phyloP scores from a whole-genome alignment of 805 yeast genomes.

The Danielia oregonensis region DNA sequence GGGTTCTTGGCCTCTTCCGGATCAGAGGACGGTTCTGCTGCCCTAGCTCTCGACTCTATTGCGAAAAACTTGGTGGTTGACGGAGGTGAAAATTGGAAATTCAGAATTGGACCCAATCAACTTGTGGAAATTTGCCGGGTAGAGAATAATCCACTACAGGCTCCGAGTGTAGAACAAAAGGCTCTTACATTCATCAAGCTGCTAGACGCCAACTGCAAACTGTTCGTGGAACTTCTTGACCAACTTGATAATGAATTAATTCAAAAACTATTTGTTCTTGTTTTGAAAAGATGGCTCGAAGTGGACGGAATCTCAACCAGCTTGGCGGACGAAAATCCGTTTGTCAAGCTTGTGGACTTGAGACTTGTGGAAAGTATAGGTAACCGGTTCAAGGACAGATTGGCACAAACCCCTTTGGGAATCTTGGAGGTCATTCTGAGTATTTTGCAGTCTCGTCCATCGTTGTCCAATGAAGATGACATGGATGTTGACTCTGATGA shows the following conservation, averaged over 20 bases:
- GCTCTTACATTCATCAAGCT: constrained; percentile 23
- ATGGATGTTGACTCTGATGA: constrained; percentile 16
- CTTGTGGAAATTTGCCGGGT: constrained; percentile 26
- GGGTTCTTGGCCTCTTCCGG: constrained; percentile 28
- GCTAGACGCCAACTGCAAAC: constrained; percentile 24
- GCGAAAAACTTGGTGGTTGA: constrained; percentile 31
- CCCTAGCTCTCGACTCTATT: constrained; percentile 23
- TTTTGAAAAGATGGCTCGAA: constrained; percentile 61
- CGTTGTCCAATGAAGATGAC: background rate
- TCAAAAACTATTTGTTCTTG: constrained; percentile 43
- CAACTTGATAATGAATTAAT: constrained; percentile 47
- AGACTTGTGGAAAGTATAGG: constrained; percentile 62
- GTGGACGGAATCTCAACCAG: constrained; percentile 9
- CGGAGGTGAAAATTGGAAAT: constrained; percentile 37
- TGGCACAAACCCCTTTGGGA: constrained; percentile 55
- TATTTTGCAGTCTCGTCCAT: constrained; percentile 27
- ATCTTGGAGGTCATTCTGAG: constrained; percentile 42
- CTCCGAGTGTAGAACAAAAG: constrained; percentile 20
- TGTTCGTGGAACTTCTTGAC: constrained; percentile 41
- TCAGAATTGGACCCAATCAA: constrained; percentile 38
- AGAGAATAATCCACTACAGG: constrained; percentile 1
- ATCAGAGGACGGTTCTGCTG: constrained; percentile 13
- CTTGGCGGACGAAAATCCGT: constrained; percentile 43
- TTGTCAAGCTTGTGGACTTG: constrained; percentile 53
- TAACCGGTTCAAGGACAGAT: constrained; percentile 51